Conservation (phyloP, 371 early-diverging fungal genomes). For the Batkoa obscura region DNA sequence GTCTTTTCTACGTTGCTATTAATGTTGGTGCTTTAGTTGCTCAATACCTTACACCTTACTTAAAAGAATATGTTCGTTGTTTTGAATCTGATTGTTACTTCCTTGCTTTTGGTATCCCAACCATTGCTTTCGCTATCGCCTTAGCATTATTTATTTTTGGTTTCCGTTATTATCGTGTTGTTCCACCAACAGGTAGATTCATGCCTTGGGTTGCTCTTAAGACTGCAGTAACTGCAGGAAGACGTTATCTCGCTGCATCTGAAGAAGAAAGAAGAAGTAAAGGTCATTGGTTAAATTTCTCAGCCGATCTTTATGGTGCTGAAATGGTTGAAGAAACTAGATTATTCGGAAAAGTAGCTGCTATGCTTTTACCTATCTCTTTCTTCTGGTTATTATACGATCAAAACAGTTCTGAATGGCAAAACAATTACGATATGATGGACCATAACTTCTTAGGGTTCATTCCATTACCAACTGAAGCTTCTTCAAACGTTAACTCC, state of each 20-base stretch:
- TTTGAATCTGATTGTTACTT: background rate
- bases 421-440: conserved; percentile 12
- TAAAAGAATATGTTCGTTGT: background rate
- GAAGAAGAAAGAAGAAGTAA: background rate
- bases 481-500: background rate
- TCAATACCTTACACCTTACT: background rate
- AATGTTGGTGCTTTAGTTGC: conserved; percentile 3
- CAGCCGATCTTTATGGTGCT: background rate
- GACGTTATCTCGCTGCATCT: background rate
- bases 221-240: conserved; percentile 3
- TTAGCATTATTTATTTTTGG: conserved; percentile 22
- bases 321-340: conserved; percentile 5
- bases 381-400: conserved; percentile 38
- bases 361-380: conserved; percentile 18
- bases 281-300: conserved; percentile 6
- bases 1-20: conserved; percentile 3
- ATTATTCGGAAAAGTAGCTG: conserved; percentile 9
- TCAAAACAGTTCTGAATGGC: conserved; percentile 20
- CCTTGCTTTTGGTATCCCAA: background rate
- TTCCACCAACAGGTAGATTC: conserved; percentile 28
- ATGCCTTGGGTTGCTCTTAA: conserved; percentile 18
- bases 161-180: conserved; percentile 26
- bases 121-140: conserved; percentile 11
- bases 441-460: conserved; percentile 11
- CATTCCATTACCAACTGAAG: conserved; percentile 1